Percentiles rank a stretch among this genome's conserved stretches.
These are phyloP conservation scores for Geotrichum ghanense DNA, from an alignment of 805 yeast genomes.

Conservation along the genomic window DNA sequence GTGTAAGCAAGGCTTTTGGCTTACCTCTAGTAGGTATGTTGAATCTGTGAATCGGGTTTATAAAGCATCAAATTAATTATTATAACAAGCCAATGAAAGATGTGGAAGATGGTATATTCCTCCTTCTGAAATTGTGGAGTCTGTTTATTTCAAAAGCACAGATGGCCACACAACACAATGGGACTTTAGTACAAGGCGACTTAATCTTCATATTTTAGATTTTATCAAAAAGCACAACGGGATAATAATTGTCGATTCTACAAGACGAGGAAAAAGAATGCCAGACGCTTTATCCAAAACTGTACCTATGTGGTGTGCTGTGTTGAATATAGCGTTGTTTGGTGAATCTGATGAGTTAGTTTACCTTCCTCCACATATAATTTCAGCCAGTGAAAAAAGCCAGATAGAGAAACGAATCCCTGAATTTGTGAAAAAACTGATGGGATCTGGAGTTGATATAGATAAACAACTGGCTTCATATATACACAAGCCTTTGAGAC, in stretches of 20 bases:
- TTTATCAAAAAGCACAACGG: constrained; percentile 35
- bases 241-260: constrained; percentile 56
- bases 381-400: constrained; percentile 45
- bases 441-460: constrained; percentile 30
- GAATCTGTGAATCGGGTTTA: constrained; percentile 3
- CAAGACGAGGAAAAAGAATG: constrained; percentile 71
- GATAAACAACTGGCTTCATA: constrained; percentile 22
- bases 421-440: constrained; percentile 34
- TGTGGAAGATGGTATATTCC: constrained; percentile 81
- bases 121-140: constrained; percentile 30
- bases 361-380: constrained; percentile 39
- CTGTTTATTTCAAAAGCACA: constrained; percentile 77
- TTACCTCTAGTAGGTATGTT: constrained; percentile 23
- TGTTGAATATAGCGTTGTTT: constrained; percentile 45
- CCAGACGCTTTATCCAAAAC: constrained; percentile 87
- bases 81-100: constrained; percentile 59
- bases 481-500: constrained; percentile 45
- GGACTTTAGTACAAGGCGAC: constrained; percentile 62
- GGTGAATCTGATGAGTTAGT: constrained; percentile 26
- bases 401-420: constrained; percentile 40
- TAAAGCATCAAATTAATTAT: constrained; percentile 24
- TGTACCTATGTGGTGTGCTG: constrained; percentile 86
- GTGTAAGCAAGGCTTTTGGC: constrained; percentile 27
- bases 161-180: constrained; percentile 83
- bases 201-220: constrained; percentile 61